Evolutionary conservation across 306 rosid species (phyloP).

Genomic region (Hylodesmum podocarpum): DNA sequence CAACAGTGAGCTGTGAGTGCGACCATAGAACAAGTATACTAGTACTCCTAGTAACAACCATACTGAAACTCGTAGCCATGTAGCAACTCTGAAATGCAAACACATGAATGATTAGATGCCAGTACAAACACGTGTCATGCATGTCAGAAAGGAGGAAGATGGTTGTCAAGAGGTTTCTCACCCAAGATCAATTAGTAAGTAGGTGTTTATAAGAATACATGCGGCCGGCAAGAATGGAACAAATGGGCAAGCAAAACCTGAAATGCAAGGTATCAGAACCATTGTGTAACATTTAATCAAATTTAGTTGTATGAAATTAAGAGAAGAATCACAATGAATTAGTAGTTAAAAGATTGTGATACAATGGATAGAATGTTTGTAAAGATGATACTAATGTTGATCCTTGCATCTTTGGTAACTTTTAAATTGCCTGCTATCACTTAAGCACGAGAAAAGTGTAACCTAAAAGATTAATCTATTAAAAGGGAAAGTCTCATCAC

Average conservation of each 20-base stretch:
- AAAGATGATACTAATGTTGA: conserved; percentile 8
- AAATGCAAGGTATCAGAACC: conserved; percentile 5
- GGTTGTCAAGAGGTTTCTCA: conserved; percentile 36
- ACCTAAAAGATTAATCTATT: no score
- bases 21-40: conserved; percentile 59
- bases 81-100: conserved; percentile 46
- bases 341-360: not conserved
- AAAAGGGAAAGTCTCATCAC: no score
- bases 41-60: conserved; percentile 60
- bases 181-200: conserved; percentile 69
- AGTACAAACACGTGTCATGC: not conserved
- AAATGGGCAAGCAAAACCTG: conserved; percentile 75
- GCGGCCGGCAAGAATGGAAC: conserved; percentile 73
- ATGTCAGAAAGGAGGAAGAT: not conserved
- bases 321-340: not conserved
- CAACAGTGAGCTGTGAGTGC: conserved; percentile 58
- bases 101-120: not conserved
- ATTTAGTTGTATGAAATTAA: not conserved
- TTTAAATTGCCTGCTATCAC: no score
- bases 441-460: no score
- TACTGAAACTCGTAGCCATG: conserved; percentile 60
- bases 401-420: not conserved
- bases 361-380: not conserved
- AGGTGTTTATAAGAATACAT: conserved; percentile 70
- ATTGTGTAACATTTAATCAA: conserved; percentile 5